Base-by-base conservation (phyloP, 2,329 filamentous ascomycete species). In the Balansia obtecta region DNA sequence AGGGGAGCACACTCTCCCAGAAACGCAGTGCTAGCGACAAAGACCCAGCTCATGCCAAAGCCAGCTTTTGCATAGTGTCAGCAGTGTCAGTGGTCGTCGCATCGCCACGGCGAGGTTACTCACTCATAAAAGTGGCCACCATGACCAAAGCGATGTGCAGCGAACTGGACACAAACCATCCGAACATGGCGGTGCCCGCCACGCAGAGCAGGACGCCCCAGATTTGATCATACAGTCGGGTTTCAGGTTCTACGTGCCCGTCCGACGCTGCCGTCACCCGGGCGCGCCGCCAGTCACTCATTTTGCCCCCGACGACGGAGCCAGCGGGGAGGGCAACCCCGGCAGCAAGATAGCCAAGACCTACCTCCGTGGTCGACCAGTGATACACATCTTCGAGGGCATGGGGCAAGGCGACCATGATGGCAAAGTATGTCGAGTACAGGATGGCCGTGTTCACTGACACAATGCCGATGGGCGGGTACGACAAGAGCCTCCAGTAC, bases 21-120 rank as follows among this genome's bases (percentile, higher is more conserved):
- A 52, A 68, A 71, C 1, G 66, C 65, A 0, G 67, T 69, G 20
- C 62, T 69, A 2, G 67, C 64, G 16, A 71, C 65, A 51, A 71
- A 69, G 42, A 71, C 68, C 54, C 68, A 67, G 7, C 66, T 66
- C 51, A 68, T 65, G 7, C 67, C 67, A 34, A 69, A 60, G 4
- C 63, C 60, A 52, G 60, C 59, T 50, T 16, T 44, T 22, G 20
- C 49, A 45, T 49, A 53, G 45, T 39, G 50, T 54, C 18, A 44
- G n/a, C n/a, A n/a, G n/a, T n/a, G n/a, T n/a, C n/a, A n/a, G n/a
- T n/a, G n/a, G n/a, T n/a, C n/a, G n/a, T n/a, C n/a, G n/a, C n/a
- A n/a, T n/a, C n/a, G n/a, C n/a, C n/a, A n/a, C n/a, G n/a, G n/a
- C n/a, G n/a, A 33, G n/a, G 15, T n/a, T n/a, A 55, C 58, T 54